A percentile compares a stretch with the other conserved stretches of the same genome.
Evolutionary conservation across 306 rosid species (phyloP).

Genomic region (Vigna angularis): DNA sequence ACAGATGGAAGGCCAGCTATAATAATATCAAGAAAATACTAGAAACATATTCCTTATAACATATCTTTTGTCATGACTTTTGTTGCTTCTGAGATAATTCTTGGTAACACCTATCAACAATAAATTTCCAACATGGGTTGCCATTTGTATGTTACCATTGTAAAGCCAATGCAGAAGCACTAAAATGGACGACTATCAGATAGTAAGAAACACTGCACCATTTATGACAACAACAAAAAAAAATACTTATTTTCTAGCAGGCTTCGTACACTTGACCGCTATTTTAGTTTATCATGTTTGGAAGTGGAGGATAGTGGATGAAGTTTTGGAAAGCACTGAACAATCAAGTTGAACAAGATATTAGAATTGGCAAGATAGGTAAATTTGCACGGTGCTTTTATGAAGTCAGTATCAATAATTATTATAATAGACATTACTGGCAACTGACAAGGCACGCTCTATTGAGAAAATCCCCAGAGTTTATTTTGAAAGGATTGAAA

Average conservation of each 20-base stretch:
- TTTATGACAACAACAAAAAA: not conserved
- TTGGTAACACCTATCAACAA: not conserved
- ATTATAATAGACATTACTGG: not conserved
- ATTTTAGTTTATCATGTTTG: constrained; percentile 20
- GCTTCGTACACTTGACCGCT: not conserved
- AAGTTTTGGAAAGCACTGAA: constrained; percentile 7
- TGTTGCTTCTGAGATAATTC: too few relatives aligned
- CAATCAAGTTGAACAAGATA: constrained; percentile 1
- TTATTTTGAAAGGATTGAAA: not conserved
- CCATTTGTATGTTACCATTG: not conserved
- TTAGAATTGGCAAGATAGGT: constrained; percentile 14
- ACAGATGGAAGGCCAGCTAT: too few relatives aligned
- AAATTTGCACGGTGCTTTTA: constrained; percentile 6
- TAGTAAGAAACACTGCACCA: constrained; percentile 1
- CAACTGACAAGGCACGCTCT: too few relatives aligned
- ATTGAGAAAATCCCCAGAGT: not conserved
- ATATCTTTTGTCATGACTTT: too few relatives aligned
- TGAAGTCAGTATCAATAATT: not conserved
- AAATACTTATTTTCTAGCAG: not conserved
- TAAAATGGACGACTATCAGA: not conserved
- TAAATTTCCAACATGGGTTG: not conserved
- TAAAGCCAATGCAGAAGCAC: constrained; percentile 2
- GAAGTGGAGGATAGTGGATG: constrained; percentile 7
- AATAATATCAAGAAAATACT: too few relatives aligned
- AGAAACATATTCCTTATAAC: too few relatives aligned